Evolutionary conservation across 2,329 filamentous ascomycete species (phyloP), one percentile per base, ranked within the genome.

Genomic region (Exophiala calicioides): DNA sequence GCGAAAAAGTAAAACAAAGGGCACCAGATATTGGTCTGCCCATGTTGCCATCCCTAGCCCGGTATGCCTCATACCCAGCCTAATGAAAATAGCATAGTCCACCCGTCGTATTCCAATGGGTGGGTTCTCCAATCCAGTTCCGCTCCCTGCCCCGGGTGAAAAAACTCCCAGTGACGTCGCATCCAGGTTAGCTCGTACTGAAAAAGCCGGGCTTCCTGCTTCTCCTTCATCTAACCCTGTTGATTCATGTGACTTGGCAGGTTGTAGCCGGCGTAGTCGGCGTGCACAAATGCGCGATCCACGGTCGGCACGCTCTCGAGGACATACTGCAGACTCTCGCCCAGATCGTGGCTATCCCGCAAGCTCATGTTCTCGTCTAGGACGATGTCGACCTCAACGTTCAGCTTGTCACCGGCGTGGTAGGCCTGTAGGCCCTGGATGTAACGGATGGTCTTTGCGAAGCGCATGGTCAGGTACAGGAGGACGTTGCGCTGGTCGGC

Each of bases 391-490:
- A 91, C 87, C 60, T 85, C 81, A 19, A 91, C 86, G 55, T 88
- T 90, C 47, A 93, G 76, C 72, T 90, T 90, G 65, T 93, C 88
- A 19, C 88, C 88, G 0, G 84, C 83, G 61, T 94, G 88, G 64
- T 93, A 94, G 2, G 88, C 88, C 57, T 90, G 84, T 45, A 93
- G 71, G 23, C 88, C 88, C 64, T 93, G 88, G 51, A 94, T 93
- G 63, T 88, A 84, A 61, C 81, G 82, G 62, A 96, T 94, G 9
- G 86, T 86, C 57, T 86, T 88, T 34, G 90, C 90, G 63, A 95
- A 95, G 15, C 90, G 85, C 86, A 95, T 95, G 1, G 90, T 93
- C 58, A 95, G 78, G 68, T 96, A 96, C 1, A 95, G 76, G 16
- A 95, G 68, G 35, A 95, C 80, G 62, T 93, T 95, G 21, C 90